phyloP scores from a whole-genome alignment of 495 filamentous ascomycete genomes.

The Aspergillus ostianus region DNA sequence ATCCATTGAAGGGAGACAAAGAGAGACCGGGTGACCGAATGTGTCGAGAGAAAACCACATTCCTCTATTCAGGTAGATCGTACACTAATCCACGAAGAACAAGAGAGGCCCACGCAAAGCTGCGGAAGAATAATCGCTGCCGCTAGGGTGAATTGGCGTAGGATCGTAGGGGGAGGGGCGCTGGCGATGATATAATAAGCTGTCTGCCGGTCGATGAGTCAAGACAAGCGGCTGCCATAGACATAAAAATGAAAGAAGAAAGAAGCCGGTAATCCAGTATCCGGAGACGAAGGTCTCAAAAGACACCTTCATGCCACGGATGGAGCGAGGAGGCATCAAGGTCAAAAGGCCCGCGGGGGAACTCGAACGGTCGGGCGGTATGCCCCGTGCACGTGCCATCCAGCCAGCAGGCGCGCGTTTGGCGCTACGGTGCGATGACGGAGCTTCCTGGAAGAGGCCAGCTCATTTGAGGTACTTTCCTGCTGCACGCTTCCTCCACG shows the following conservation, averaged over 20 bases:
- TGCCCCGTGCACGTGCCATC: slow-evolving; percentile 14
- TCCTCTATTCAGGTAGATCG: slow-evolving; percentile 31
- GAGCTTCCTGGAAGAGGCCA: slow-evolving; percentile 16
- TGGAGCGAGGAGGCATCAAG: slow-evolving; percentile 9
- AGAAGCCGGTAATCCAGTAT: slow-evolving; percentile 12
- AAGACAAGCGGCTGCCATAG: background rate
- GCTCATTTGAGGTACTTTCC: slow-evolving; percentile 3
- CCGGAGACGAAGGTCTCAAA: slow-evolving; percentile 11
- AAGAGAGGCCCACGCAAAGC: slow-evolving; percentile 11
- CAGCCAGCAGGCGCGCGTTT: slow-evolving; percentile 19
- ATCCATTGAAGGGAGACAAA: slow-evolving; percentile 43
- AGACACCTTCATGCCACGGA: slow-evolving; percentile 17
- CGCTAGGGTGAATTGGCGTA: background rate
- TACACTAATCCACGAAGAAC: slow-evolving; percentile 21
- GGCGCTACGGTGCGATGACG: slow-evolving; percentile 22
- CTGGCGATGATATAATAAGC: background rate
- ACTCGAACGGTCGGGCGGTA: slow-evolving; percentile 5
- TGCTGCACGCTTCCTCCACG: background rate
- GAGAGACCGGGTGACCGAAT: slow-evolving; percentile 30
- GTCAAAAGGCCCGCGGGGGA: slow-evolving; percentile 21
- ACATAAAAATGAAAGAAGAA: slow-evolving; percentile 1
- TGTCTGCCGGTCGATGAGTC: background rate
- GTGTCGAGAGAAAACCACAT: slow-evolving; percentile 42
- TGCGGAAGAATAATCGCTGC: background rate
- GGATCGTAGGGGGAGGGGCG: background rate